These are phyloP conservation scores for Trichoderma sp. DNA, from an alignment of 2,329 filamentous ascomycete species.

Conservation along the genomic window DNA sequence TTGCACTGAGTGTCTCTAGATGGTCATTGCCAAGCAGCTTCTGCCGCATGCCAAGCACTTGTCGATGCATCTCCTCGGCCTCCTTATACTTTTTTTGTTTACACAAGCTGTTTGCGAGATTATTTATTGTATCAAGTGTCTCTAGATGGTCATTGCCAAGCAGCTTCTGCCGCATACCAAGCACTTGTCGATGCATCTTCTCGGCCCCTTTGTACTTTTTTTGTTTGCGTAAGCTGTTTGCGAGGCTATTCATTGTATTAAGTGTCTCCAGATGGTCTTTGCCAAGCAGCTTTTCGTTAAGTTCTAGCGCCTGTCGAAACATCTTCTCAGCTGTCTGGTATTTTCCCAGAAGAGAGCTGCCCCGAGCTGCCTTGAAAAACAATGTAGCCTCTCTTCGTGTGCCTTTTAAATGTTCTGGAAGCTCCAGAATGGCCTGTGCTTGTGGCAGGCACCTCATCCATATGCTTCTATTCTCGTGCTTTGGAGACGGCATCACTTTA, in stretches of 20 bases:
- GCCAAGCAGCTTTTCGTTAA: too few species aligned
- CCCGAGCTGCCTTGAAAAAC: neutral
- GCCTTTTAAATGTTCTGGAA: neutral
- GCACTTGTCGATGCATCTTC: neutral
- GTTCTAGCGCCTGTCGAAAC: conserved; percentile 23
- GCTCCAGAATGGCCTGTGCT: neutral
- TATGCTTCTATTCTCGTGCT: neutral
- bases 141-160: neutral
- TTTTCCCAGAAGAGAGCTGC: neutral
- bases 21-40: neutral
- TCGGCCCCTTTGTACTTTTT: neutral
- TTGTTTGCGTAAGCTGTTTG: neutral
- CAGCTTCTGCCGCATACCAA: neutral
- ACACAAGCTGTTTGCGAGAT: too few species aligned
- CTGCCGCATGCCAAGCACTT: neutral
- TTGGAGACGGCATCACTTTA: neutral
- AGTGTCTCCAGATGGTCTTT: neutral
- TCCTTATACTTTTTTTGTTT: too few species aligned
- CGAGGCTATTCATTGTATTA: neutral
- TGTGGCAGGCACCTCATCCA: neutral
- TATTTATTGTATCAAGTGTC: too few species aligned
- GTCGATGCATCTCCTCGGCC: neutral
- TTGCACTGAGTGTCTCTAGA: neutral
- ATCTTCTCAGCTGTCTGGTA: conserved; percentile 32
- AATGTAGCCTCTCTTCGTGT: neutral